Evolutionary conservation across 1,284 basidiomycete species (phyloP).

Genomic region (Cutaneotrichosporon spelunceum): DNA sequence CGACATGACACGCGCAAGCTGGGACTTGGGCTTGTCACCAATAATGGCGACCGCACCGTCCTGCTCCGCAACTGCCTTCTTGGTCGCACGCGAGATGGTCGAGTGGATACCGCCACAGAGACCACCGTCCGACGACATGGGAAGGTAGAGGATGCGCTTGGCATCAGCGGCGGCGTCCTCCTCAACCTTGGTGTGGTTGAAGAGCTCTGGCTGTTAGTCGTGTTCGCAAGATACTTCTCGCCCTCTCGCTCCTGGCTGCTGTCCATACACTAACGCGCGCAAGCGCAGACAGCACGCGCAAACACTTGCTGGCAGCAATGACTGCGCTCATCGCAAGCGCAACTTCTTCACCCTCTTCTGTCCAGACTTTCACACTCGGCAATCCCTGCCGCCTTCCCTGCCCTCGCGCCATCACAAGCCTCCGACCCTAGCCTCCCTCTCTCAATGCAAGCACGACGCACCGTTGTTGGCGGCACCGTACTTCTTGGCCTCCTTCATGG

Average conservation of each 20-base stretch:
- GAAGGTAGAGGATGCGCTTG: slow-evolving; percentile 79
- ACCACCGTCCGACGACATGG: slow-evolving; percentile 97
- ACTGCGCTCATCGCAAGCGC: not conserved
- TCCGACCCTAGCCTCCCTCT: not conserved
- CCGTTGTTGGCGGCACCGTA: slow-evolving; percentile 93
- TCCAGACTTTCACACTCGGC: not conserved
- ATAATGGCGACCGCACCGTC: slow-evolving; percentile 75
- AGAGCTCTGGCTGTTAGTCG: slow-evolving; percentile 64
- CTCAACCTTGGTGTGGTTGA: slow-evolving; percentile 59
- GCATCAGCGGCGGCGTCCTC: slow-evolving; percentile 55
- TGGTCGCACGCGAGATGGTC: slow-evolving; percentile 85
- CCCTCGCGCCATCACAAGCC: not conserved
- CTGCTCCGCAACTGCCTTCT: slow-evolving; percentile 61
- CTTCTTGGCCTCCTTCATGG: slow-evolving; percentile 88
- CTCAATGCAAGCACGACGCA: slow-evolving; percentile 52
- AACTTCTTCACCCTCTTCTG: not conserved
- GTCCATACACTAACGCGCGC: not conserved
- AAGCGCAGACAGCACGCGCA: not conserved
- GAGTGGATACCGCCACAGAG: slow-evolving; percentile 99
- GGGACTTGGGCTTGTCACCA: slow-evolving; percentile 96
- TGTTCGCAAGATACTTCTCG: not conserved
- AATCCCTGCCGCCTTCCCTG: not conserved
- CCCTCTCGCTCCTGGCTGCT: not conserved
- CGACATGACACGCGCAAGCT: slow-evolving; percentile 69
- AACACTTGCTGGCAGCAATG: not conserved